These are phyloP conservation scores for Asterophora parasitica DNA, from an alignment of 768 basidiomycete species.

Conservation along the genomic window DNA sequence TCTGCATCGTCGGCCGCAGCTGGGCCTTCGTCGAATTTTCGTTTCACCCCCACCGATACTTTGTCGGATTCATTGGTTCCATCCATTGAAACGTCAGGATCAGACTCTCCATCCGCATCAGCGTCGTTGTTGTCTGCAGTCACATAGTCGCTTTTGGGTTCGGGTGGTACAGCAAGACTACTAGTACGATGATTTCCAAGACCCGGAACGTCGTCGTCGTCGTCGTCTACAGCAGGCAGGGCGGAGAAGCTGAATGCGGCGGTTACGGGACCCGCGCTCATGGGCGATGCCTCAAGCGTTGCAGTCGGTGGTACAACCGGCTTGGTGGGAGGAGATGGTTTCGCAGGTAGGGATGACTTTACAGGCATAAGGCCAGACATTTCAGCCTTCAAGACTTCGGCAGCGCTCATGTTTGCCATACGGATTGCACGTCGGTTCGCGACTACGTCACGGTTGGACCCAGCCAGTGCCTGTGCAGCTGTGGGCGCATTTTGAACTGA, in stretches of 20 bases:
- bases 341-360: conserved; percentile 38
- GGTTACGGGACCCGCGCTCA: conserved; percentile 20
- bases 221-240: conserved; percentile 12
- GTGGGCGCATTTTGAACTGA: conserved; percentile 53
- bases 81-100: conserved; percentile 21
- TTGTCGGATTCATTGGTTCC: conserved; percentile 16
- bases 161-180: conserved; percentile 3
- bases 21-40: conserved; percentile 45
- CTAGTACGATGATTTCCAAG: conserved; percentile 25
- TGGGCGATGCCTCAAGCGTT: conserved; percentile 27
- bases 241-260: conserved; percentile 1
- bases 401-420: conserved; percentile 95
- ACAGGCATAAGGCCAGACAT: conserved; percentile 55
- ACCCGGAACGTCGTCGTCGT: conserved; percentile 34
- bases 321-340: conserved; percentile 26
- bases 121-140: conserved; percentile 17
- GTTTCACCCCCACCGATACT: conserved; percentile 32
- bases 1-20: conserved; percentile 36
- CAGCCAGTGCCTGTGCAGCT: conserved; percentile 71
- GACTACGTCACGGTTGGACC: conserved; percentile 87
- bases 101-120: conserved; percentile 29
- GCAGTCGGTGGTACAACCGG: conserved; percentile 20
- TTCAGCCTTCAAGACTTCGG: conserved; percentile 90
- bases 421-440: conserved; percentile 87
- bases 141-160: conserved; percentile 17